phyloP scores from a whole-genome alignment of 768 basidiomycete genomes.

The Lactarius hatsudake region DNA sequence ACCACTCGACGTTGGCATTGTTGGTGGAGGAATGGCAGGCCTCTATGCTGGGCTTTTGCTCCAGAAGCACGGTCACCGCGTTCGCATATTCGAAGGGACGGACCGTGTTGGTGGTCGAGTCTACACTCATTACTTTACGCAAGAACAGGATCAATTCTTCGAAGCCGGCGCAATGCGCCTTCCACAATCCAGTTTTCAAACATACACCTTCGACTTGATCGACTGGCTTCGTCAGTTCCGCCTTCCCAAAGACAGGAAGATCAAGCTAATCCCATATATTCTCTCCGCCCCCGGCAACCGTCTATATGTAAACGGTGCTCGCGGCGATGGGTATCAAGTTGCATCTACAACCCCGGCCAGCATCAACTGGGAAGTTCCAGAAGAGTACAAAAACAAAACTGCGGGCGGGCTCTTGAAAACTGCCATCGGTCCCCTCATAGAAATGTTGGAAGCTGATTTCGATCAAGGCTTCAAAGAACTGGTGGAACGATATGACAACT shows the following conservation, averaged over 20 bases:
- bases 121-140: constrained; percentile 25
- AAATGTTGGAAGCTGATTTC: constrained; percentile 21
- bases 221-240: constrained; percentile 8
- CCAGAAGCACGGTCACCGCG: constrained; percentile 17
- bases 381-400: constrained; percentile 16
- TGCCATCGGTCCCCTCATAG: constrained; percentile 20
- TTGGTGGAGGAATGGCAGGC: constrained; percentile 26
- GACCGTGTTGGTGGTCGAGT: constrained; percentile 27
- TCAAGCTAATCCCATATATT: constrained; percentile 24
- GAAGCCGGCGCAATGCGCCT: constrained; percentile 29
- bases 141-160: constrained; percentile 26
- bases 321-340: constrained; percentile 8
- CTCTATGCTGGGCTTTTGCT: constrained; percentile 26
- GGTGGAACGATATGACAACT: constrained; percentile 25
- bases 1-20: constrained; percentile 17
- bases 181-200: constrained; percentile 21
- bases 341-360: constrained; percentile 1
- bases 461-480: constrained; percentile 21
- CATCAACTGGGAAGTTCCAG: constrained; percentile 22
- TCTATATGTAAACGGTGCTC: constrained; percentile 20
- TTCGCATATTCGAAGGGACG: constrained; percentile 24
- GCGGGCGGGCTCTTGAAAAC: constrained; percentile 20
- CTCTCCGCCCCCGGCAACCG: constrained; percentile 24
- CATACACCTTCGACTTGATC: constrained; percentile 21
- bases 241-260: constrained; percentile 17